Base-by-base conservation (phyloP, 2,329 filamentous ascomycete species). In the Fusarium agapanthi region DNA sequence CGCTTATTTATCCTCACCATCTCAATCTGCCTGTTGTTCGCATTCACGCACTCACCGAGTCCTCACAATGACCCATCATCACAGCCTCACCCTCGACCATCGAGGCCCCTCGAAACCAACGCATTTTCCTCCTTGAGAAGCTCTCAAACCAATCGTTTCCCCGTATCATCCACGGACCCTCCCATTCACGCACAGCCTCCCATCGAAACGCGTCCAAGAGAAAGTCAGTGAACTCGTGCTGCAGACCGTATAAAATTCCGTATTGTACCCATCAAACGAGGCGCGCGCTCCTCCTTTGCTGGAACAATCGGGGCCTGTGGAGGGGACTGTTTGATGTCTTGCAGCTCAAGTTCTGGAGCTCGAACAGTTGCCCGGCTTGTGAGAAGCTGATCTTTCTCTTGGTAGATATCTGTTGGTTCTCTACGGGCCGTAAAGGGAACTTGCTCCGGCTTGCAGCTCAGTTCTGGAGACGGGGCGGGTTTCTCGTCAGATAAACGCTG, bases 401-500 rank as follows among this genome's bases (percentile, higher is more conserved):
- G 30, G 45, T 48, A 11, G n/a, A 48, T 7, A 53, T 35, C 50
- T 62, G 59, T 62, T 62, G 50, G 50, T 47, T 43, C 34, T 30
- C 16, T 48, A 22, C 16, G 24, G 40, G 37, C 32, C 28, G 54
- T 57, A 37, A 43, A 57, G 22, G 55, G 26, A 47, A 40, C 45
- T 40, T 60, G 61, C 30, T 28, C 30, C 18, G 18, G 35, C 61
- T 64, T 64, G 61, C 61, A 53, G 61, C 61, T 51, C 54, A 51
- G 54, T 57, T 37, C 61, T 64, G 61, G 55, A 60, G 61, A 51
- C n/a, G 30, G 32, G 6, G 30, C 45, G 24, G 28, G 61, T 60
- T 38, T 15, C 45, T 45, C 40, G 14, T 35, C 30, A 51, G 61
- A 47, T 47, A 64, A 64, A 60, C 47, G 47, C 47, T 51, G 47